Evolutionary conservation across 495 filamentous ascomycete species (phyloP).

Genomic region (Penicillium ucsense): DNA sequence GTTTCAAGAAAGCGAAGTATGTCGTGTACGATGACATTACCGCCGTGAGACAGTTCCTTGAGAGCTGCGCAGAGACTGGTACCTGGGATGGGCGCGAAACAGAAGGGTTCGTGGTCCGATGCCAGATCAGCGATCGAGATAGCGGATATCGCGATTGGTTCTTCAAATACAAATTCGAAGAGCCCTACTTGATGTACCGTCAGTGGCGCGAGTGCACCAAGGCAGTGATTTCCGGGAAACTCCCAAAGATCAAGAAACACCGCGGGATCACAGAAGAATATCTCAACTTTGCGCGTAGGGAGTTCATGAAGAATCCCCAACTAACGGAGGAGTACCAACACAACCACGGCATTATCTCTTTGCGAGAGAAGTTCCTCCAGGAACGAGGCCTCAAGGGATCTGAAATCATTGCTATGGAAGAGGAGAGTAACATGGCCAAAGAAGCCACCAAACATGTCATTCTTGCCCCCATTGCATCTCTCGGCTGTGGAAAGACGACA

Average conservation of each 20-base stretch:
- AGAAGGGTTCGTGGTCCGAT: constrained; percentile 94
- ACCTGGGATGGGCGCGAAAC: constrained; percentile 84
- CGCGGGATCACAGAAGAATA: constrained; percentile 85
- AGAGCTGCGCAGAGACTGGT: constrained; percentile 72
- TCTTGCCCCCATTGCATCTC: constrained; percentile 77
- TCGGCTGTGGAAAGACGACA: constrained; percentile 96
- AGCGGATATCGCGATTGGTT: constrained; percentile 77
- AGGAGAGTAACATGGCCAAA: constrained; percentile 16
- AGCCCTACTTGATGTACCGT: constrained; percentile 95
- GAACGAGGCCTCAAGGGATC: constrained; percentile 74
- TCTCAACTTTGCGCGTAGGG: constrained; percentile 64
- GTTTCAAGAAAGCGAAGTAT: constrained; percentile 80
- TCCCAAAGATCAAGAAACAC: constrained; percentile 76
- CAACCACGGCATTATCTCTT: constrained; percentile 93
- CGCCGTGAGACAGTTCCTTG: constrained; percentile 68
- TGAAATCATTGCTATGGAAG: constrained; percentile 66
- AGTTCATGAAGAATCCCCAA: constrained; percentile 53
- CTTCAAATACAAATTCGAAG: constrained; percentile 99
- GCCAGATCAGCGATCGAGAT: constrained; percentile 50
- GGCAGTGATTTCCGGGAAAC: constrained; percentile 65
- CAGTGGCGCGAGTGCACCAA: constrained; percentile 99
- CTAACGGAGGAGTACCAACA: constrained; percentile 58
- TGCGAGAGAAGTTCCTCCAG: constrained; percentile 78
- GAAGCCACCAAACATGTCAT: constrained; percentile 56
- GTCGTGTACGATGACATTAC: constrained; percentile 65